Percentiles rank a stretch among this genome's conserved stretches.
phyloP scores from a whole-genome alignment of 257 asterid species.

The Pogostemon cablin region DNA sequence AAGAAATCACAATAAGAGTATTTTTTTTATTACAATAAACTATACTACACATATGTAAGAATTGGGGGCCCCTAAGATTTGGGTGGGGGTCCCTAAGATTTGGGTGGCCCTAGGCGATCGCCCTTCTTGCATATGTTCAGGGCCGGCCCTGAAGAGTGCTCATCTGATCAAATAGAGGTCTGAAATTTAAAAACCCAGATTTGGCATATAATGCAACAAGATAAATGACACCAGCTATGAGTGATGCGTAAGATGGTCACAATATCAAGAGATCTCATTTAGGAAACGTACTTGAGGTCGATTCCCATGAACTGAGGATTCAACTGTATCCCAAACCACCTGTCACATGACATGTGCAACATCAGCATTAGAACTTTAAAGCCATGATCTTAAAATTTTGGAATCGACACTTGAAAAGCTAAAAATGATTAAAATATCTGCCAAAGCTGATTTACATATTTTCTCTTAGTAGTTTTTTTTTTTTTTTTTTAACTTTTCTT shows the following conservation, averaged over 20 bases:
- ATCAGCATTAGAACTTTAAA: constrained; percentile 34
- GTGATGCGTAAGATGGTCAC: background rate
- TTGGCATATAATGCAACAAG: constrained; percentile 8
- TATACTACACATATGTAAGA: too few species aligned
- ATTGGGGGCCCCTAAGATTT: too few species aligned
- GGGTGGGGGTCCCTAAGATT: too few species aligned
- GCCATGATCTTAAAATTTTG: constrained; percentile 13
- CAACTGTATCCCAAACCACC: constrained; percentile 98
- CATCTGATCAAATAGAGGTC: constrained; percentile 3
- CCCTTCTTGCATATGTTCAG: too few species aligned
- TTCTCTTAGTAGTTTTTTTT: too few species aligned
- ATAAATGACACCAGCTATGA: constrained; percentile 19
- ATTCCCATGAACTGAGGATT: constrained; percentile 93
- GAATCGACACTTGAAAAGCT: constrained; percentile 10
- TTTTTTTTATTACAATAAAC: too few species aligned
- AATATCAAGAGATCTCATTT: constrained; percentile 28
- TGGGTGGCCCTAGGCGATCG: too few species aligned
- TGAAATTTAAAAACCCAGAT: constrained; percentile 15
- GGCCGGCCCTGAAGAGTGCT: too few species aligned
- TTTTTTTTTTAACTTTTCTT: constrained; percentile 18
- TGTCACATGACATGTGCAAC: constrained; percentile 37
- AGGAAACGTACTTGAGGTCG: constrained; percentile 84
- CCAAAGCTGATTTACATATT: background rate
- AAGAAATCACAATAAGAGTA: too few species aligned
- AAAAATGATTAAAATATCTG: background rate